Evolutionary conservation across 2,329 filamentous ascomycete genomes (phyloP).

Genomic region (Diaporthe citri): DNA sequence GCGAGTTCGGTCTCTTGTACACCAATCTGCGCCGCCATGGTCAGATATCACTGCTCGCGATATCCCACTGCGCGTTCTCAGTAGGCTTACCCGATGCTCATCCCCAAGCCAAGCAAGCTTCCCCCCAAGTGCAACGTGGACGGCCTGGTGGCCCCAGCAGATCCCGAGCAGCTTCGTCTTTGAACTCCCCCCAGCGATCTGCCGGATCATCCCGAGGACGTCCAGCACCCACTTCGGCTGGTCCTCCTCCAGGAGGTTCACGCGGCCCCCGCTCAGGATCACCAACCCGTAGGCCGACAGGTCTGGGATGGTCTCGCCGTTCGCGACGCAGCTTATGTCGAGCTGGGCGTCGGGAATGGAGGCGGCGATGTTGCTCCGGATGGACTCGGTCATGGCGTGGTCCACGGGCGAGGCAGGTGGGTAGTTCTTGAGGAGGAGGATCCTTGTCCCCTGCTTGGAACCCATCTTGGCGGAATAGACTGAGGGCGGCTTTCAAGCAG

Average conservation of each 20-base stretch:
- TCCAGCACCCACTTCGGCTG: background rate
- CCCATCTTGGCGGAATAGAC: too few species aligned
- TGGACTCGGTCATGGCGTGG: too few species aligned
- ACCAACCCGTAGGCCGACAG: background rate
- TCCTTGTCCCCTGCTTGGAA: too few species aligned
- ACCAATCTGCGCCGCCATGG: background rate
- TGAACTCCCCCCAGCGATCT: background rate
- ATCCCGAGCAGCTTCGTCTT: conserved; percentile 2
- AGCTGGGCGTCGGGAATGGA: background rate
- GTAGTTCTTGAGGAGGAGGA: too few species aligned
- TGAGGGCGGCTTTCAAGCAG: too few species aligned
- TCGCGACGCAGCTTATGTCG: conserved; percentile 5
- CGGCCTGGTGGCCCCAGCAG: conserved; percentile 15
- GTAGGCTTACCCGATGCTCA: background rate
- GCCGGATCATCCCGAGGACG: background rate
- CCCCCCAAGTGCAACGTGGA: background rate
- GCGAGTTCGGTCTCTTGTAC: background rate
- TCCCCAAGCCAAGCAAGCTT: background rate
- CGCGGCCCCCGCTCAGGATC: background rate
- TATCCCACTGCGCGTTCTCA: background rate
- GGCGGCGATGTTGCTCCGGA: background rate
- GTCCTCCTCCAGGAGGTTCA: background rate
- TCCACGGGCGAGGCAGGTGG: too few species aligned
- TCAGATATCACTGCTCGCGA: background rate
- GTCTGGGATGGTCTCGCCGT: conserved; percentile 17